These are phyloP conservation scores for Suillus sp. DNA, from an alignment of 768 basidiomycete species.

Conservation along the genomic window DNA sequence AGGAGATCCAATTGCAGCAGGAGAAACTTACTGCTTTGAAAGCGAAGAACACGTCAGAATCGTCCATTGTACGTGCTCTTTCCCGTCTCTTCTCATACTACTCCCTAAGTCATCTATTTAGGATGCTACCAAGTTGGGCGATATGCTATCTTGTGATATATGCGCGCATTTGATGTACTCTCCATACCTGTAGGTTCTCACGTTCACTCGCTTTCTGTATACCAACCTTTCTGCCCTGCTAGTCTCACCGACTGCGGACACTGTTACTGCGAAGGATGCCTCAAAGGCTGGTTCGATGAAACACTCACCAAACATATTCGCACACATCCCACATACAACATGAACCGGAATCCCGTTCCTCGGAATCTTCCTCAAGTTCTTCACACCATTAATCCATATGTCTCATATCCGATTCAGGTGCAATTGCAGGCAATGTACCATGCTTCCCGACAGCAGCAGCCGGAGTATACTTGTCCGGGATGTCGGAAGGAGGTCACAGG, in stretches of 20 bases:
- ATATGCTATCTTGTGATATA: constrained; percentile 62
- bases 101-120: constrained; percentile 22
- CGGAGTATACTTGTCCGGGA: constrained; percentile 67
- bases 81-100: neutral
- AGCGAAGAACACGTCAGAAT: neutral
- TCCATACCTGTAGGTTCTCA: constrained; percentile 58
- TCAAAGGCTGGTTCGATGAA: constrained; percentile 56
- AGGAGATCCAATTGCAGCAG: neutral
- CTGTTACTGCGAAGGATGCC: constrained; percentile 64
- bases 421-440: constrained; percentile 24
- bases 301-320: constrained; percentile 51
- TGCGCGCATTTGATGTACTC: constrained; percentile 66
- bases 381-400: constrained; percentile 14
- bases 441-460: constrained; percentile 36
- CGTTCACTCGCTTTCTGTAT: constrained; percentile 7
- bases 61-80: neutral
- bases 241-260: constrained; percentile 73
- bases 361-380: constrained; percentile 23
- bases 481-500: constrained; percentile 54
- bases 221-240: constrained; percentile 7
- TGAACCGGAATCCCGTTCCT: constrained; percentile 27
- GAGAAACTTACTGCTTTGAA: neutral
- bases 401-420: constrained; percentile 16
- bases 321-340: constrained; percentile 47
- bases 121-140: constrained; percentile 51